phyloP scores from a whole-genome alignment of 2,329 filamentous ascomycete genomes.

The Penicillium crustosum region DNA sequence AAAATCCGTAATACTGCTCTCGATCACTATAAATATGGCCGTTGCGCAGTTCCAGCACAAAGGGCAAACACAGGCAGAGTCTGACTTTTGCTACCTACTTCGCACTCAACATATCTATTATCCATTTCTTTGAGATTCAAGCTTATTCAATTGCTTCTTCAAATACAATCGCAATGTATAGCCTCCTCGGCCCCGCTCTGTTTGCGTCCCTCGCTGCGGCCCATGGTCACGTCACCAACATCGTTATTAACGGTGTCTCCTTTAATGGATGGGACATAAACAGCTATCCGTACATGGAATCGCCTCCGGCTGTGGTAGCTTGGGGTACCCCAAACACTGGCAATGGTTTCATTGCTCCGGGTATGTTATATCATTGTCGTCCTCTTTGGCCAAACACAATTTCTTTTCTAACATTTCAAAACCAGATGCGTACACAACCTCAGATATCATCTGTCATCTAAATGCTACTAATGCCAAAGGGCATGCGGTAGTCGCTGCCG shows the following conservation, averaged over 20 bases:
- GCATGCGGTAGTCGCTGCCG: conserved; percentile 58
- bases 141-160: neutral
- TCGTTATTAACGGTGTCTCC: conserved; percentile 38
- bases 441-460: conserved; percentile 63
- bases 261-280: conserved; percentile 44
- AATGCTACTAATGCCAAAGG: conserved; percentile 51
- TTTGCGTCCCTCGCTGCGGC: conserved; percentile 33
- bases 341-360: conserved; percentile 53
- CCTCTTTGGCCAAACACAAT: neutral
- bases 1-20: neutral
- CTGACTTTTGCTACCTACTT: neutral
- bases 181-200: conserved; percentile 9
- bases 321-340: conserved; percentile 56
- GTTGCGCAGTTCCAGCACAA: neutral
- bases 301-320: conserved; percentile 47
- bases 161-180: neutral
- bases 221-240: conserved; percentile 38
- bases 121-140: too few species aligned
- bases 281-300: conserved; percentile 29
- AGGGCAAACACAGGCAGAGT: too few species aligned
- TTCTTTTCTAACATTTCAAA: neutral
- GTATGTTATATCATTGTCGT: conserved; percentile 2
- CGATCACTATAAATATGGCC: conserved; percentile 1
- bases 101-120: neutral
- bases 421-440: conserved; percentile 42